These are phyloP conservation scores for Lentinula aciculospora DNA, from an alignment of 768 basidiomycete genomes.

Conservation along the genomic window DNA sequence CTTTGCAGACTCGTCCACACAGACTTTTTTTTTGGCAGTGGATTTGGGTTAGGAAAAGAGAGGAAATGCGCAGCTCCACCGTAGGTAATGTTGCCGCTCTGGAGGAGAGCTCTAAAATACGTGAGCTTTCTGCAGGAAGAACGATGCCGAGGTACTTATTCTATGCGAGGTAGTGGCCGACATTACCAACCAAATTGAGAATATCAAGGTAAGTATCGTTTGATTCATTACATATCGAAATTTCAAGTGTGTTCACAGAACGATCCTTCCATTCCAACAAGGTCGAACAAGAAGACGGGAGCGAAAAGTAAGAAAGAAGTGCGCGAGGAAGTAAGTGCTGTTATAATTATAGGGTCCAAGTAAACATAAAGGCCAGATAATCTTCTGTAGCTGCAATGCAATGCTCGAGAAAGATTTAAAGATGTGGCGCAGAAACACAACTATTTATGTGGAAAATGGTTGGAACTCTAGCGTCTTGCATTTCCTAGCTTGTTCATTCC, in stretches of 20 bases:
- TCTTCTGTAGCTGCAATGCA: slow-evolving; percentile 47
- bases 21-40: slow-evolving; percentile 34
- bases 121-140: background rate
- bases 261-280: slow-evolving; percentile 57
- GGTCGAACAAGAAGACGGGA: slow-evolving; percentile 68
- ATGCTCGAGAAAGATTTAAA: slow-evolving; percentile 52
- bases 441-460: slow-evolving; percentile 69
- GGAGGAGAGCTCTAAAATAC: slow-evolving; percentile 34
- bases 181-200: slow-evolving; percentile 50
- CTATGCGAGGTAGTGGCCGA: slow-evolving; percentile 43
- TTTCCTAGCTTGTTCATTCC: background rate
- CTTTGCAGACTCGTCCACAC: too few relatives aligned
- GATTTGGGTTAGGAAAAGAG: slow-evolving; percentile 49
- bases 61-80: slow-evolving; percentile 13
- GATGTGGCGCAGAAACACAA: slow-evolving; percentile 51
- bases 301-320: slow-evolving; percentile 71
- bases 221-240: background rate
- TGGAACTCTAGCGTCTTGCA: background rate
- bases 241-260: slow-evolving; percentile 32
- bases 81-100: slow-evolving; percentile 14
- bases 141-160: background rate
- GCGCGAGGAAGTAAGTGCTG: slow-evolving; percentile 52
- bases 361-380: background rate
- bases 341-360: background rate
- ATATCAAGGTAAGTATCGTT: slow-evolving; percentile 43